Base-by-base conservation (phyloP, 495 filamentous ascomycete genomes). In the Podospora sp. region DNA sequence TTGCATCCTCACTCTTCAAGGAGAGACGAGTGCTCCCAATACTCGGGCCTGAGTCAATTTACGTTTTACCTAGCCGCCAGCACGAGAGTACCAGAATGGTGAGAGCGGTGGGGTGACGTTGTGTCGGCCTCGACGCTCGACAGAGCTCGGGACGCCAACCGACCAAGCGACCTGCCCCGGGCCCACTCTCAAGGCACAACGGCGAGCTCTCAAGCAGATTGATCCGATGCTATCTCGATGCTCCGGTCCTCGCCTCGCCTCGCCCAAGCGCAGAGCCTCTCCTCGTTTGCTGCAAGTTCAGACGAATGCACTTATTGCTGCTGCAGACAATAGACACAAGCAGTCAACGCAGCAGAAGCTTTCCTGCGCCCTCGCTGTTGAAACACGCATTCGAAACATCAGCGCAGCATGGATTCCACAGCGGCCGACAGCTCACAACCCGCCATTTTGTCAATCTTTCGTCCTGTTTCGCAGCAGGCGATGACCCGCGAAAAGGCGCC, bases 41-140 rank as follows among this genome's bases (percentile, higher is more conserved):
- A 22, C 8, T 24, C 7, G 8, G 52, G 12, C 52, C 24, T 55
- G 52, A 26, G 20, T 22, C 20, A 59, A 59, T 59, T 59, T 25
- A 18, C 56, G 26, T 59, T 59, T 59, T 59, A 59, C 26, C 56
- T 59, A 59, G 56, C 56, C 56, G 56, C 56, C 56, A 25, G 26
- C 22, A 33, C 56, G 56, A 59, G 22, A 26, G 56, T 27, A 59
- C 24, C 56, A 33, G 24, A 46, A 14, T 27, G 21, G 26, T 26
- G 22, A 20, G 52, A 55, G 20, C 7, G 6, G 56, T 59, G 56
- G 56, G 26, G 56, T 33, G 16, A 59, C 26, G 56, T 59, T 33
- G 56, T 22, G 56, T 59, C n/a, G 26, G n/a, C 21, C 56, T 26
- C 21, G 18, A 52, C 12, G 18, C 52, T 55, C 52, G 52, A 55